Evolutionary conservation across 805 yeast genomes (phyloP), one percentile per base, ranked within the genome.

Genomic region (Millerozyma miso): DNA sequence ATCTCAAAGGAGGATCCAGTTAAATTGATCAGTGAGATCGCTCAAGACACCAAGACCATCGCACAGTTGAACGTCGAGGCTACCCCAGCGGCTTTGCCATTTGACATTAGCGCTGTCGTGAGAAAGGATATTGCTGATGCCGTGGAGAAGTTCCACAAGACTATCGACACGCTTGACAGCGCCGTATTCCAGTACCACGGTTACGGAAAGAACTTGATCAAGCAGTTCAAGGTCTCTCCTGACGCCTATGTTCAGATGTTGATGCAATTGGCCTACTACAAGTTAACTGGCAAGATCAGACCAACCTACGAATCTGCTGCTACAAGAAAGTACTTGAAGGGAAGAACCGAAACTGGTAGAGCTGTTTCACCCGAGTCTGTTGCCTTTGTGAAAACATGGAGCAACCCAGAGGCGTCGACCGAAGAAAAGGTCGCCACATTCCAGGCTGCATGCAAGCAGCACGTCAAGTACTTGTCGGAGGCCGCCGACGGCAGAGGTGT

Each of bases 231-330:
- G 67, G 74, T 77, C 39, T 87, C 96, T 1, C 99, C 99, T 19
- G 99, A 91, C 64, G 96, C 97, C 1, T 91, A 77, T 59, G 79
- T 88, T 40, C 99, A 91, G 66, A 83, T 90, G 83, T 60, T 89
- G 54, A 79, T 91, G 58, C 99, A 91, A 73, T 74, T 93, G 49
- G 96, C 96, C 15, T 85, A 88, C 65, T 91, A 71, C 73, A 89
- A 88, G 67, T 73, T 81, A 66, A 76, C 87, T 33, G 95, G 96
- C 17, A 78, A 76, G 41, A 73, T 80, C 41, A 77, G 91, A 58
- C 97, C 97, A 49, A 91, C 97, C 10, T 91, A 91, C 67, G 99
- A 91, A 67, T 83, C 96, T 40, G 97, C 97, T 2, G 88, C 98
- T 16, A 91, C 97, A 1, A 81, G 98, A 65, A 83, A 80, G 61